A percentile compares a stretch with the other conserved stretches of the same genome.
Conservation (phyloP, 441 rosid species). For the Populus tomentosa region DNA sequence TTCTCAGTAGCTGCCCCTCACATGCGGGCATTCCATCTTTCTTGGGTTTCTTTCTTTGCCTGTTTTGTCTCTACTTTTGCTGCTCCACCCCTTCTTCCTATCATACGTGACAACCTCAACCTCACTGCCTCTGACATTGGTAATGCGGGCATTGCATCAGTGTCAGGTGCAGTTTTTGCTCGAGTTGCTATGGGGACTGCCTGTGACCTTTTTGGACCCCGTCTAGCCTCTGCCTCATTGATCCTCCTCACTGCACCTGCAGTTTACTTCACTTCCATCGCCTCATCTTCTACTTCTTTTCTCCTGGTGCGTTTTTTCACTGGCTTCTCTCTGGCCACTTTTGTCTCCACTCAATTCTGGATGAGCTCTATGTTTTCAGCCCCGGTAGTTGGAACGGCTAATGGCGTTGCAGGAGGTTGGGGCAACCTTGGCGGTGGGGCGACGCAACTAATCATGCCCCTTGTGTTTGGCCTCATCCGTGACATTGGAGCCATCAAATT, state of each 20-base stretch:
- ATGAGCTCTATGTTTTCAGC: slow-evolving; percentile 33
- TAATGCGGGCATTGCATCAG: slow-evolving; percentile 13
- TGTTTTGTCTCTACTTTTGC: slow-evolving; percentile 14
- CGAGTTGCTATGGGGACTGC: slow-evolving; percentile 11
- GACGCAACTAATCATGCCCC: slow-evolving; percentile 28
- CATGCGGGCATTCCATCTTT: slow-evolving; percentile 11
- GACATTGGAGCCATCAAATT: slow-evolving; percentile 20
- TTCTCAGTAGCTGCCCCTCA: slow-evolving; percentile 11
- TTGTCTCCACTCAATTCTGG: slow-evolving; percentile 16
- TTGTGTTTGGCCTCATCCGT: slow-evolving; percentile 20
- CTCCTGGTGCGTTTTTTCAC: slow-evolving; percentile 9
- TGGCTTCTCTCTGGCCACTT: slow-evolving; percentile 8
- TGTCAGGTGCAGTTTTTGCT: slow-evolving; percentile 7
- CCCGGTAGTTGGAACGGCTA: slow-evolving; percentile 21
- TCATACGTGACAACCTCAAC: slow-evolving; percentile 16
- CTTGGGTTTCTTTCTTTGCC: slow-evolving; percentile 11
- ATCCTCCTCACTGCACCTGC: slow-evolving; percentile 9
- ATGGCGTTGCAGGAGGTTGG: slow-evolving; percentile 30
- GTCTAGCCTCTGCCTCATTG: slow-evolving; percentile 9
- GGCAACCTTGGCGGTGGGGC: slow-evolving; percentile 31
- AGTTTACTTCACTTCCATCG: slow-evolving; percentile 11
- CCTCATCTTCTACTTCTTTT: slow-evolving; percentile 8
- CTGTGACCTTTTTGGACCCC: slow-evolving; percentile 13
- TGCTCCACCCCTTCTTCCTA: slow-evolving; percentile 15
- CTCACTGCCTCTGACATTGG: slow-evolving; percentile 15